A percentile compares a stretch with the other conserved stretches of the same genome.
phyloP scores from a whole-genome alignment of 1,284 basidiomycete genomes.

The Schizophyllum amplum region DNA sequence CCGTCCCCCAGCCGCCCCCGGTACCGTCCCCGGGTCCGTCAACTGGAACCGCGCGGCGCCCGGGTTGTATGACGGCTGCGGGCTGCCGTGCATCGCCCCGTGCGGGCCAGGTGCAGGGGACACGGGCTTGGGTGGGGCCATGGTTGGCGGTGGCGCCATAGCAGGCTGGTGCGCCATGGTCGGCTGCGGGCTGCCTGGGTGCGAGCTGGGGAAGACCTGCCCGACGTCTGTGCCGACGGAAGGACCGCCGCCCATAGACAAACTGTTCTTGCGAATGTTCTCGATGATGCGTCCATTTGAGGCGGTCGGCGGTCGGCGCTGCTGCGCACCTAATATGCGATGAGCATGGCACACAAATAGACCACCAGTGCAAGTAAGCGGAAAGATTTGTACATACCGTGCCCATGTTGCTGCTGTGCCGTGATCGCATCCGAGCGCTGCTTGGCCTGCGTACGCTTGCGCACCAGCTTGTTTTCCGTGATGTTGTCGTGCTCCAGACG shows the following conservation, averaged over 20 bases:
- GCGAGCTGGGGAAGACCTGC: background rate
- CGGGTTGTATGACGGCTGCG: background rate
- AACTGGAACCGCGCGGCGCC: background rate
- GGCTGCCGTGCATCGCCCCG: too few relatives aligned
- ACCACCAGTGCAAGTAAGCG: too few relatives aligned
- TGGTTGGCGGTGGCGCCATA: too few relatives aligned
- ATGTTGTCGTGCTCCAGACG: constrained; percentile 75
- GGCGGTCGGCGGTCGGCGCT: background rate
- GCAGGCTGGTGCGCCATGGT: background rate
- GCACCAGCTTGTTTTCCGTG: constrained; percentile 73
- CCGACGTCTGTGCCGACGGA: background rate
- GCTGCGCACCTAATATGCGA: too few relatives aligned
- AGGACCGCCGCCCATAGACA: background rate
- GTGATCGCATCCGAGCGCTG: constrained; percentile 26
- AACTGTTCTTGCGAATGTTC: background rate
- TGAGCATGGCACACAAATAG: too few relatives aligned
- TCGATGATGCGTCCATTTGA: background rate
- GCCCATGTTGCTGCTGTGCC: background rate
- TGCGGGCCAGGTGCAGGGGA: too few relatives aligned
- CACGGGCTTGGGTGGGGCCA: too few relatives aligned
- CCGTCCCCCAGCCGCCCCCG: constrained; percentile 12
- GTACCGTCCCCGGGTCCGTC: constrained; percentile 8
- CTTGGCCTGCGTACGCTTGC: constrained; percentile 78
- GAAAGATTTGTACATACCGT: too few relatives aligned
- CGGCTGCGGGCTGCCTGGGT: background rate